Base-by-base conservation (phyloP, 345 rosid genomes). In the Pistacia atlantica region DNA sequence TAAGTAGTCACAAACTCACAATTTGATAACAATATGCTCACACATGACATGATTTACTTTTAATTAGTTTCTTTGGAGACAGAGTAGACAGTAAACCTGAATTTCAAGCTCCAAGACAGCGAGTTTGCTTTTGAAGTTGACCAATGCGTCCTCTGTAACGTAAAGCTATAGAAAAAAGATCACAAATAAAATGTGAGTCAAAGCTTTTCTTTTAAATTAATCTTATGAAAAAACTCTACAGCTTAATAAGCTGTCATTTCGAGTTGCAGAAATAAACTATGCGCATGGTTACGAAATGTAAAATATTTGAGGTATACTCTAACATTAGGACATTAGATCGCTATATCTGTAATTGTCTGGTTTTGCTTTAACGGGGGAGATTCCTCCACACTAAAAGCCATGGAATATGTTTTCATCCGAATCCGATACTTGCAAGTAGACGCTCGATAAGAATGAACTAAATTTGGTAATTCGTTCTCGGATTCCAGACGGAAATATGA, bases 61-160 rank as follows among this genome's bases (percentile, higher is more conserved):
- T 37, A 69, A 69, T 51, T 28, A 31, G 59, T 22, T 69, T 37
- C 38, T 71, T 56, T 12, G 20, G 33, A 48, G 20, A 73, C 5
- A 46, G 75, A 67, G 67, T 46, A 48, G 20, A 70, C 20, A 45
- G 45, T 61, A 22, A 42, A 93, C 98, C 99, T 93, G 90, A 79
- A 89, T 72, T 82, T 95, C 94, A 63, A 86, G 88, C 84, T 95
- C 99, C 92, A 89, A 78, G 38, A 87, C 83, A 65, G 97, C 94
- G 82, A 95, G 91, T 65, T 93, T 93, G 4, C 87, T 83, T 87
- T 93, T 93, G 87, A 90, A 91, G 85, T 78, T 85, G 56, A 81
- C 72, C 77, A 95, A 73, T 25, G 89, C 89, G 67, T 84, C 85
- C 75, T 93, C 97, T 83, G 82, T 82, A 31, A 71, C 76, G 52